Conservation (phyloP, 352 stramenopile genomes). For the Globisporangium mamillatum region DNA sequence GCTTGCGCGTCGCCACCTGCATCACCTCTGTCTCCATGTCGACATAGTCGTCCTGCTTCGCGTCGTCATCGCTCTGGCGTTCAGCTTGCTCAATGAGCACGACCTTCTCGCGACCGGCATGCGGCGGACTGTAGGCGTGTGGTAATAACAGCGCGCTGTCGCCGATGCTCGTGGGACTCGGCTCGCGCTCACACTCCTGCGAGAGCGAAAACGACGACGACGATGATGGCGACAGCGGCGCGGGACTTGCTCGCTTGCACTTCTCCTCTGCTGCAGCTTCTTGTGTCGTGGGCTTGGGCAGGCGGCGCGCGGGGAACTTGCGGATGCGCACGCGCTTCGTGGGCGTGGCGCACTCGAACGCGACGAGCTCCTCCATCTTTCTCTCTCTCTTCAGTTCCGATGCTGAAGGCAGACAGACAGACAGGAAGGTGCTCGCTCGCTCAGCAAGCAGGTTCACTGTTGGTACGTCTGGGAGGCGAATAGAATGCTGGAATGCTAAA, state of each 20-base stretch:
- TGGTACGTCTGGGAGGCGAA: not conserved
- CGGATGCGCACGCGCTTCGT: conserved; percentile 14
- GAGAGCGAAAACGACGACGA: not conserved
- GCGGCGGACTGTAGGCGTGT: not conserved
- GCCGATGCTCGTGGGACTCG: not conserved
- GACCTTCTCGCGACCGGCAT: not conserved
- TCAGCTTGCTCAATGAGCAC: not conserved
- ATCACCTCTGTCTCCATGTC: not conserved
- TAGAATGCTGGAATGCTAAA: not conserved
- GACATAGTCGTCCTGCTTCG: not conserved
- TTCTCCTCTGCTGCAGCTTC: not conserved
- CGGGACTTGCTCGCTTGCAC: not conserved
- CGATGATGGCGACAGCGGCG: not conserved
- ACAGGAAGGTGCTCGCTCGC: not conserved
- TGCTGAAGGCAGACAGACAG: not conserved
- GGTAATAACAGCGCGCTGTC: not conserved
- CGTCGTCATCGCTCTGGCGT: not conserved
- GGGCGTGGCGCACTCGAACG: not conserved
- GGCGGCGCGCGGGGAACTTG: conserved; percentile 12
- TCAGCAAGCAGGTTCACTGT: too few relatives aligned
- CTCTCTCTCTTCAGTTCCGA: not conserved
- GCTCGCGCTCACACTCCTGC: not conserved
- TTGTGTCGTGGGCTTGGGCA: not conserved
- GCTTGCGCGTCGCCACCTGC: conserved; percentile 3
- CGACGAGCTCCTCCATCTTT: not conserved